Evolutionary conservation across 106 monocot species (phyloP).

Genomic region (Narthecium ossifragum): DNA sequence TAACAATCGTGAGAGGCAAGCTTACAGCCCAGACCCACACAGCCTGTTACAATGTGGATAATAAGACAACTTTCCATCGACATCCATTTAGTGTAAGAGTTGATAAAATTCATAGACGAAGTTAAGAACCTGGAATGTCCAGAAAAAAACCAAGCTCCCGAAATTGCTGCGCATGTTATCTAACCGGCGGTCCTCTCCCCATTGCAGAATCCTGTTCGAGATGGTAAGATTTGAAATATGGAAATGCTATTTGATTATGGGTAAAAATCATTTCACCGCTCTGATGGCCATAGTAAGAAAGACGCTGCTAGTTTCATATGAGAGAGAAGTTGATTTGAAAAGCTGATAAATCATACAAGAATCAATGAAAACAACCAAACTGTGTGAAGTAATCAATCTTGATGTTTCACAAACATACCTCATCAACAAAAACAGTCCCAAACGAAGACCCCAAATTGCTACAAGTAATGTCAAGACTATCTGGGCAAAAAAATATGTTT

Average conservation of each 20-base stretch:
- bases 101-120: not conserved
- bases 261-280: no score
- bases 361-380: no score
- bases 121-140: constrained; percentile 77
- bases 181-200: constrained; percentile 93
- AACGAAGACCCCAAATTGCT: constrained; percentile 81
- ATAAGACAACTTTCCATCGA: not conserved
- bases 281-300: no score
- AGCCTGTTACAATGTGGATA: constrained; percentile 39
- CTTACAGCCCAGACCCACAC: constrained; percentile 99
- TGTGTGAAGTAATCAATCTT: no score
- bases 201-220: constrained; percentile 70
- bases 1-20: constrained; percentile 89
- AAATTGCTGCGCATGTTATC: constrained; percentile 83
- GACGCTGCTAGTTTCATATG: no score
- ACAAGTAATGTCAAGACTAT: constrained; percentile 64
- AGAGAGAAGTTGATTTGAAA: no score
- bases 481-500: constrained; percentile 19
- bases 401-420: constrained; percentile 43
- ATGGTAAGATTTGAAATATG: no score
- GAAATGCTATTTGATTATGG: no score
- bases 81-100: not conserved
- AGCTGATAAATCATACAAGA: no score
- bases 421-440: constrained; percentile 72
- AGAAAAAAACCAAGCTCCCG: constrained; percentile 71